Evolutionary conservation across 176 grass and related monocot genomes (phyloP).

Genomic region (Rhynchospora tenuis): DNA sequence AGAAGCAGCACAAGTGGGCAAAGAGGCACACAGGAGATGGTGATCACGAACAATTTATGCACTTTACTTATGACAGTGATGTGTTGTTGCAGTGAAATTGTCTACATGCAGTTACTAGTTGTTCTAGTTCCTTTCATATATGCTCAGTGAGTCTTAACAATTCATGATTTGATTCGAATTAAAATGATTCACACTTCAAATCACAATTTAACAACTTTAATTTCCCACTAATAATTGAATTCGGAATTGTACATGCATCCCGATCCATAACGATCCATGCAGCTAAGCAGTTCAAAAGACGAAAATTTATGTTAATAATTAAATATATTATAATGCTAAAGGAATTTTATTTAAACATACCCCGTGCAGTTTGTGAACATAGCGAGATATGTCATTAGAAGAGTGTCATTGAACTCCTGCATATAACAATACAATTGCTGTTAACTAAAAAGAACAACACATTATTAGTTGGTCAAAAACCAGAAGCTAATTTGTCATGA

Average conservation of each 20-base stretch:
- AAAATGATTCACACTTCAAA: background rate
- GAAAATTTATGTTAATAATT: background rate
- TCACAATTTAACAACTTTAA: background rate
- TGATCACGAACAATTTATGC: background rate
- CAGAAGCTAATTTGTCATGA: background rate
- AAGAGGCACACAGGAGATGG: background rate
- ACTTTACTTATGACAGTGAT: background rate
- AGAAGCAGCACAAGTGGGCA: background rate
- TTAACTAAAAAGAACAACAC: background rate
- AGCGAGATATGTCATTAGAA: slow-evolving; percentile 94
- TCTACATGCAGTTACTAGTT: background rate
- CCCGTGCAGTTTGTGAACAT: slow-evolving; percentile 96
- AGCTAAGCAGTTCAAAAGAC: background rate
- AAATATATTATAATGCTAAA: background rate
- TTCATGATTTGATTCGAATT: slow-evolving; percentile 1
- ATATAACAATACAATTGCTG: slow-evolving; percentile 22
- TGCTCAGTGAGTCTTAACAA: background rate
- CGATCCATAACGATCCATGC: background rate
- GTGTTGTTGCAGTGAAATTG: background rate
- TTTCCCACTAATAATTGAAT: background rate
- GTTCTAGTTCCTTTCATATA: background rate
- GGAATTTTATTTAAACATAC: slow-evolving; percentile 30
- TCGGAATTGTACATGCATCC: background rate
- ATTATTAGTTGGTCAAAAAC: slow-evolving; percentile 2
- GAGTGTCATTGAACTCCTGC: slow-evolving; percentile 96